Base-by-base conservation (phyloP, 2,329 filamentous ascomycete species). In the Aspergillus terreus region DNA sequence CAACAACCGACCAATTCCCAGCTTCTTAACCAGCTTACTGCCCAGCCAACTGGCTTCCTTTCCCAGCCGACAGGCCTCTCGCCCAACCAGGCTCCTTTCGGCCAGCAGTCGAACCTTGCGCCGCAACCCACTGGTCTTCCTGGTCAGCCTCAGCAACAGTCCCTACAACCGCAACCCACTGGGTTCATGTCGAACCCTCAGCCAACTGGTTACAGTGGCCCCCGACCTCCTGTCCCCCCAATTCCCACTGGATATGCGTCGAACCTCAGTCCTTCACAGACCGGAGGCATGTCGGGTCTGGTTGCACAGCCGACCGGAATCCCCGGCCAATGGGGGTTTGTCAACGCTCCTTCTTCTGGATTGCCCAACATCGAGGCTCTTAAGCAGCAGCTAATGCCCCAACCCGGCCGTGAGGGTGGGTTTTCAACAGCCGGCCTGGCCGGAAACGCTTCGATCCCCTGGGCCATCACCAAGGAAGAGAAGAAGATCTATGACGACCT, bases 391-490 rank as follows among this genome's bases (percentile, higher is more conserved):
- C 94, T 99, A 85, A 97, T 99, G 92, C 94, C 94, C 19, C 92
- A 99, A 67, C 84, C 89, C 61, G 94, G 94, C 42, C 87, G 94
- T 33, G 94, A 97, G 71, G 88, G 87, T 23, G 81, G 78, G 15
- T 97, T 88, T 63, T 95, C 90, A 6, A 92, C 92, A 1, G 84
- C 87, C 52, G 92, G 92, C 4, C 80, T 99, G 9, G 86, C 90
- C 57, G 94, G 94, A 47, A 97, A 95, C 73, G 94, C 94, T 1
- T 92, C 90, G 6, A 92, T 99, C 64, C 94, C 94, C 0, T 99
- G 94, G 94, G 92, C 94, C 14, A 94, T 99, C 54, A 99, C 94
- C 4, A 99, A 99, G 71, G 92, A 96, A 57, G 94, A 99, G 72
- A 99, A 99, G 79, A 92, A 88, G 55, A 87, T 95, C 57, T 99